Percentiles rank a stretch among this genome's conserved stretches.
These are phyloP conservation scores for Lepidium didymum DNA, from an alignment of 345 rosid genomes.

Conservation along the genomic window DNA sequence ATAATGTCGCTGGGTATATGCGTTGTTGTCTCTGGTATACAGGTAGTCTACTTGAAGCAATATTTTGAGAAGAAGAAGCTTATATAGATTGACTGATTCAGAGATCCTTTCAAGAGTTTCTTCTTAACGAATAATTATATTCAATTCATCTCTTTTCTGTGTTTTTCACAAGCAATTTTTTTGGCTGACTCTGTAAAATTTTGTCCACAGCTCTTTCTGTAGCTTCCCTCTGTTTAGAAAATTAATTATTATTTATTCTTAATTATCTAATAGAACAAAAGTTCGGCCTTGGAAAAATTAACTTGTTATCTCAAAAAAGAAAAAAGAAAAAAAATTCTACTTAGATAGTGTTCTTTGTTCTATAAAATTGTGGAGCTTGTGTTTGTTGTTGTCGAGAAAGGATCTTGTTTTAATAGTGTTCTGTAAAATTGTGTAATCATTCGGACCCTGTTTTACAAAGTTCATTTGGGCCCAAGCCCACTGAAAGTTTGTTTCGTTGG, in stretches of 20 bases:
- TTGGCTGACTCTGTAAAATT: constrained; percentile 3
- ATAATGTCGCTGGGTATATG: constrained; percentile 76
- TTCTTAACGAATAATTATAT: not conserved
- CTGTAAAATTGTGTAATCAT: too few relatives aligned
- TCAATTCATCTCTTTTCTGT: constrained; percentile 5
- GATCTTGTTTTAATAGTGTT: too few relatives aligned
- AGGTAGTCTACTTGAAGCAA: constrained; percentile 69
- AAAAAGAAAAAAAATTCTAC: too few relatives aligned
- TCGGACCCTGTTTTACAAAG: too few relatives aligned
- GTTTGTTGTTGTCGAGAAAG: not conserved
- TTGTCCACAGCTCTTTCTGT: not conserved
- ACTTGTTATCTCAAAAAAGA: not conserved
- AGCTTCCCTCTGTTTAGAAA: not conserved
- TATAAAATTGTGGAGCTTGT: too few relatives aligned
- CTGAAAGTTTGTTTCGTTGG: too few relatives aligned
- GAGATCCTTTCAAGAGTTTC: not conserved
- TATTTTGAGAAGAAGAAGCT: constrained; percentile 93
- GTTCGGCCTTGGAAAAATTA: not conserved
- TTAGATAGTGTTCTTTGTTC: too few relatives aligned
- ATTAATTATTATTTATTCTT: not conserved
- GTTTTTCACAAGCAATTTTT: not conserved
- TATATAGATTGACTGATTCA: constrained; percentile 31
- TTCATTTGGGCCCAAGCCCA: too few relatives aligned
- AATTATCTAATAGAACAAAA: not conserved
- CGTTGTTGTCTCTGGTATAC: constrained; percentile 56